These are phyloP conservation scores for Lactuca saligna DNA, from an alignment of 129 eudicot genomes.

Conservation along the genomic window DNA sequence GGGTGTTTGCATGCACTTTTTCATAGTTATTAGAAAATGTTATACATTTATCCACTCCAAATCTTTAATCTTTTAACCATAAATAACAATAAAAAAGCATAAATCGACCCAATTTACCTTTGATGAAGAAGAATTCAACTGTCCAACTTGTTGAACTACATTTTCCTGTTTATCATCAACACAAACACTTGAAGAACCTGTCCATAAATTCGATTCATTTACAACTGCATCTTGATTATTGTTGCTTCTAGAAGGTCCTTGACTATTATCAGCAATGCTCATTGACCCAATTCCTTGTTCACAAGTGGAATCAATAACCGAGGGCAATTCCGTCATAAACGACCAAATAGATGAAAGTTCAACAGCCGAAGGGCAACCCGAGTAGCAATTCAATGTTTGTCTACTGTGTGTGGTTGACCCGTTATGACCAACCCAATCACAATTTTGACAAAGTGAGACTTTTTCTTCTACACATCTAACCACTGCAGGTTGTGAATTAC, in stretches of 20 bases:
- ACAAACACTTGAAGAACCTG: slow-evolving; percentile 16
- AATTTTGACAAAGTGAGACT: slow-evolving; percentile 74
- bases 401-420: slow-evolving; percentile 46
- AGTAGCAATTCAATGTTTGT: slow-evolving; percentile 55
- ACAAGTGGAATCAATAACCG: slow-evolving; percentile 43
- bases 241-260: slow-evolving; percentile 18
- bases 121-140: slow-evolving; percentile 19
- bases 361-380: slow-evolving; percentile 79
- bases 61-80: not conserved
- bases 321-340: slow-evolving; percentile 42
- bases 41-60: not conserved
- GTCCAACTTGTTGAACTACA: slow-evolving; percentile 28
- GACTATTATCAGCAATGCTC: slow-evolving; percentile 53
- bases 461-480: slow-evolving; percentile 77
- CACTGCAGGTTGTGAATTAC: slow-evolving; percentile 70
- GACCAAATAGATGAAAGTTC: slow-evolving; percentile 71
- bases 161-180: slow-evolving; percentile 12
- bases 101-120: slow-evolving; percentile 32
- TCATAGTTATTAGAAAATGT: not conserved
- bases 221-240: slow-evolving; percentile 29
- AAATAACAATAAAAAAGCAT: not conserved
- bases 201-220: slow-evolving; percentile 24
- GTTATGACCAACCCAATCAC: slow-evolving; percentile 69
- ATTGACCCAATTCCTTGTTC: slow-evolving; percentile 64
- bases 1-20: slow-evolving; percentile 5